Evolutionary conservation across 225 moss, liverwort and hornwort genomes (phyloP).

Genomic region (Pseudisothecium myosuroides): DNA sequence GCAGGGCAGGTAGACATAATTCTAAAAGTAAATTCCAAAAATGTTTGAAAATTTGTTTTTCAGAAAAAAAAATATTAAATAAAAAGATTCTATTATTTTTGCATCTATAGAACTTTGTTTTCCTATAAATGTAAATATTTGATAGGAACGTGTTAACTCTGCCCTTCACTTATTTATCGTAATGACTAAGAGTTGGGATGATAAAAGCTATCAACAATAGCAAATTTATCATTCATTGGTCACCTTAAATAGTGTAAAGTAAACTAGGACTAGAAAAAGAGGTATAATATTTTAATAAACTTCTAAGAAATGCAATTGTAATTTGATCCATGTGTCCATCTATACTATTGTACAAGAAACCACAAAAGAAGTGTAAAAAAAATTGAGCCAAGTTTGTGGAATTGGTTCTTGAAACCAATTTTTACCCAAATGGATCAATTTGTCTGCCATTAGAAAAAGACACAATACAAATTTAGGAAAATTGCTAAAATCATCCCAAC

Average conservation of each 20-base stretch:
- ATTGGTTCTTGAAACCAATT: not conserved
- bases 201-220: not conserved
- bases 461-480: not conserved
- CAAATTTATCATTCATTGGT: not conserved
- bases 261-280: not conserved
- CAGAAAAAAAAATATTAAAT: not conserved
- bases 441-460: not conserved
- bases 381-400: not conserved
- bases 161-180: accelerated
- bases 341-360: not conserved
- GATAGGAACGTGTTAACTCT: accelerated
- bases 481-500: not conserved
- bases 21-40: not conserved
- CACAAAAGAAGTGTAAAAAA: not conserved
- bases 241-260: not conserved
- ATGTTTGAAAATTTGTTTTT: not conserved
- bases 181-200: not conserved
- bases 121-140: not conserved
- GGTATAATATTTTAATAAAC: not conserved
- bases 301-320: not conserved
- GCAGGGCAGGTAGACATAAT: not conserved
- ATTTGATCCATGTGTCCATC: not conserved
- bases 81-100: not conserved
- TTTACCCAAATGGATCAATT: not conserved
- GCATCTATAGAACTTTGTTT: not conserved